These are phyloP conservation scores for Apophysomyces variabilis DNA, from an alignment of 371 early-diverging fungal genomes.

Conservation along the genomic window DNA sequence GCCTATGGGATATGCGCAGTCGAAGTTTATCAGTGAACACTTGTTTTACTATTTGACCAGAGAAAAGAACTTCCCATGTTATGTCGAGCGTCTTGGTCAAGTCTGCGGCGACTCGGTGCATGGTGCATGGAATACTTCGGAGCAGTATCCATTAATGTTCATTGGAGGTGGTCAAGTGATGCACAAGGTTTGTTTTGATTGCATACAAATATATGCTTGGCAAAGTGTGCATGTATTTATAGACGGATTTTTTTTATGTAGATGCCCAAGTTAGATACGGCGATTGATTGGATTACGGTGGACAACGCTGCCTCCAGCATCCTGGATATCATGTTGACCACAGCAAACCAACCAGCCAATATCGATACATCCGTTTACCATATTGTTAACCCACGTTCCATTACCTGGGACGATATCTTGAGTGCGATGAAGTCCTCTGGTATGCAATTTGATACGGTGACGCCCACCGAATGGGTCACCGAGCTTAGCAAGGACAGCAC, in stretches of 20 bases:
- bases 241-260: conserved; percentile 8
- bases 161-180: conserved; percentile 37
- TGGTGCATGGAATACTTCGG: conserved; percentile 51
- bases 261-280: conserved; percentile 30
- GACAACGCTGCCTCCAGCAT: conserved; percentile 40
- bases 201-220: too few species aligned
- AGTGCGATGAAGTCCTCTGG: conserved; percentile 27
- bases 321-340: conserved; percentile 33
- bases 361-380: conserved; percentile 27
- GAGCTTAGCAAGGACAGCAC: conserved; percentile 30
- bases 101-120: conserved; percentile 40
- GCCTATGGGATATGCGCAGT: conserved; percentile 50
- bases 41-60: conserved; percentile 32
- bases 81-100: conserved; percentile 48
- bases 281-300: conserved; percentile 46
- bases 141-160: conserved; percentile 47
- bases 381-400: conserved; percentile 38
- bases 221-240: background rate
- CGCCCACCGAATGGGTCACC: conserved; percentile 35
- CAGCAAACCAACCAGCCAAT: conserved; percentile 15
- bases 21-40: conserved; percentile 47
- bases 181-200: conserved; percentile 20
- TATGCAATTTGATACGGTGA: conserved; percentile 32
- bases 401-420: conserved; percentile 30
- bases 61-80: conserved; percentile 39